A percentile compares a stretch with the other conserved stretches of the same genome.
Conservation (phyloP, 2,329 filamentous ascomycete species). For the Trichoderma polysporum region DNA sequence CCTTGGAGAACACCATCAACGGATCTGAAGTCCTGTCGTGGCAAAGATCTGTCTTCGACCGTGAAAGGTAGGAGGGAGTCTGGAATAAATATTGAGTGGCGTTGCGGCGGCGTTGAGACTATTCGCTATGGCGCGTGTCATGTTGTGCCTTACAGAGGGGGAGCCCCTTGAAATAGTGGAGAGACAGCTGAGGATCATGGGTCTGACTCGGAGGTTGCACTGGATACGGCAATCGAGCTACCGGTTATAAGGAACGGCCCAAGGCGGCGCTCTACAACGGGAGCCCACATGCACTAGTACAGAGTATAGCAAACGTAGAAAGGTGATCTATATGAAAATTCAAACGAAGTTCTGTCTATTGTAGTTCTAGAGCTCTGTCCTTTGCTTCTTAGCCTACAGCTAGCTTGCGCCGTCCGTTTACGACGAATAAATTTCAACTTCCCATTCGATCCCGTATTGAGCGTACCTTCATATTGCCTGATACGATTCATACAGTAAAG, state of each 20-base stretch:
- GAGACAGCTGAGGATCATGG: not conserved
- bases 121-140: constrained; percentile 10
- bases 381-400: not conserved
- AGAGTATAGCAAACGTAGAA: not conserved
- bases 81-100: not conserved
- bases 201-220: not conserved
- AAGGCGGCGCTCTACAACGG: not conserved
- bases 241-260: constrained; percentile 1
- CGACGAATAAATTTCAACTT: not conserved
- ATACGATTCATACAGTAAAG: not conserved
- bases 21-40: not conserved
- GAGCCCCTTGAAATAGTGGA: constrained; percentile 7
- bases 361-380: not conserved
- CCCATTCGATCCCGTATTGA: not conserved
- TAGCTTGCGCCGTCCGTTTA: not conserved
- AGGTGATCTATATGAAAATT: not conserved
- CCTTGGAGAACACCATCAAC: not conserved
- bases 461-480: not conserved
- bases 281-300: not conserved
- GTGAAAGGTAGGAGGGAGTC: not conserved
- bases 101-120: not conserved
- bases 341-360: not conserved
- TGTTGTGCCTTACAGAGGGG: not conserved
- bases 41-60: not conserved
- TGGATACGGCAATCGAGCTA: not conserved